Base-by-base conservation (phyloP, 176 grass and related monocot genomes). In the Zizania latifolia region DNA sequence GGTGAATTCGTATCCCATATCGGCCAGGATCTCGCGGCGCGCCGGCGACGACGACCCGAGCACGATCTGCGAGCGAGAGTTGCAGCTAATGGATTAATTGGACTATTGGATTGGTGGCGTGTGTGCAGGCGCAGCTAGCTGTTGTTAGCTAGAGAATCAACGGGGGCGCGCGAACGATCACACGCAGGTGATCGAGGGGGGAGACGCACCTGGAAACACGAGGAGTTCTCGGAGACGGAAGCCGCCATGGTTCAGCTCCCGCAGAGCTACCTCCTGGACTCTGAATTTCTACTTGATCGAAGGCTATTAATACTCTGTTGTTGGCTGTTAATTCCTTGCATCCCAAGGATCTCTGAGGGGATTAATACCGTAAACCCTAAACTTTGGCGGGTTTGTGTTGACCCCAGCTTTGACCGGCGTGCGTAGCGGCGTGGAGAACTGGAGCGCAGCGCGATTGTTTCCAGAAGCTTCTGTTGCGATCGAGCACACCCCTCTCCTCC, bases 11-110 rank as follows among this genome's bases (percentile, higher is more conserved):
- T 88, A 93, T 27, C 87, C 93, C 87, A 97, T 97, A 28, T 89
- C 85, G 3, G 75, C 66, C 57, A 97, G 40, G 73, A 97, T 86
- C 62, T 76, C 81, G 51, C 85, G 85, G 62, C 90, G 85, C 29
- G 93, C 89, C 23, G 82, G 84, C 28, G 93, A 97, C 45, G 87
- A 93, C 23, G 93, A 93, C 8, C 87, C 90, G 24, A 93, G 74
- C 36, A 93, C 90, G 41, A 97, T 37, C 93, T 97, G 70, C 35
- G 39, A 60, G 2, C 44, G 15, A 46, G 15, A 33, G 51, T 62
- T 29, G 10, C 2, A 75, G 17, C 9, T n/a, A n/a, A n/a, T n/a
- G n/a, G 45, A 21, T 3, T 6, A 53, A 60, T 46, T 46, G 44
- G 30, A 28, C n/a, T 10, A 12, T 77, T 6, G 78, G 39, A 76